Conservation (phyloP, 129 eudicot species). For the Mikania micrantha region DNA sequence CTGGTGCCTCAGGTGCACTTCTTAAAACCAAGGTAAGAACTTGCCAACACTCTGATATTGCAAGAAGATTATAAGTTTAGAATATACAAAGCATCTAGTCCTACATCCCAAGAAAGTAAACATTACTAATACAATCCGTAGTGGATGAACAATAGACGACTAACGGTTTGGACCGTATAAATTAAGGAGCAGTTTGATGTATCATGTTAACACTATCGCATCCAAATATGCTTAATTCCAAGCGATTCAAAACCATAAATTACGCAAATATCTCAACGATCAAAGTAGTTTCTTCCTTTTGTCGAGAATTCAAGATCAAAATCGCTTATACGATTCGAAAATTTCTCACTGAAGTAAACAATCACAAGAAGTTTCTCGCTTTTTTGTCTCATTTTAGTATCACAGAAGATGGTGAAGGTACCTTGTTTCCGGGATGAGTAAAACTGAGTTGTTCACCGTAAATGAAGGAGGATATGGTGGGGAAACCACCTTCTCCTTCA, state of each 20-base stretch:
- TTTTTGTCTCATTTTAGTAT: neutral
- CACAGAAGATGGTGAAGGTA: neutral
- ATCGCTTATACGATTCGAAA: neutral
- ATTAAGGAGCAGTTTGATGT: neutral
- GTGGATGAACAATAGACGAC: no score
- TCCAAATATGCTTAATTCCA: neutral
- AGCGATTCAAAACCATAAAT: no score
- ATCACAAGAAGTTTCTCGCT: neutral
- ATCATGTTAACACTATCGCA: neutral
- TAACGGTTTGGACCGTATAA: no score
- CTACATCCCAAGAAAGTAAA: no score
- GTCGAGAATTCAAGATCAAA: no score
- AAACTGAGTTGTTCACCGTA: constrained; percentile 60
- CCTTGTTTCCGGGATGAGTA: constrained; percentile 60
- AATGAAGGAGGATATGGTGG: constrained; percentile 57
- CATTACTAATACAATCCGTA: no score
- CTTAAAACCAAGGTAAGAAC: neutral
- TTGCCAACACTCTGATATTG: neutral
- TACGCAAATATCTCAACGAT: no score
- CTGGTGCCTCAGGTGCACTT: neutral
- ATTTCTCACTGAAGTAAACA: neutral
- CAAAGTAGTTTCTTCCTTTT: no score
- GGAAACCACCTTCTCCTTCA: constrained; percentile 61
- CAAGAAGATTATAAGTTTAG: neutral
- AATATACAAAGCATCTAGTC: neutral